These are phyloP conservation scores for Amanita jacksonii DNA, from an alignment of 768 basidiomycete genomes.

Conservation along the genomic window DNA sequence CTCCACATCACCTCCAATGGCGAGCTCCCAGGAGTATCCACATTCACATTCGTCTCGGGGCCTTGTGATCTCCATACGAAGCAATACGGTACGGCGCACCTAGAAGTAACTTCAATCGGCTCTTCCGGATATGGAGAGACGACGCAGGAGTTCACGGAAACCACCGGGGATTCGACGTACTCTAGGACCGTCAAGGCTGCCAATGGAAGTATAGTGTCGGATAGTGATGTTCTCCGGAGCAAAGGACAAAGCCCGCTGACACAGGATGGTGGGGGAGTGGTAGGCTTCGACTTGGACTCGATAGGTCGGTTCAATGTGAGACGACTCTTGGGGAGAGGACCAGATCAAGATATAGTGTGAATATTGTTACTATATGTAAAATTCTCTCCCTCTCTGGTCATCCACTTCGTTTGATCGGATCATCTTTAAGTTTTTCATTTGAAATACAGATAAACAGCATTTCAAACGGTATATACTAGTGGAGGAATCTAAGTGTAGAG, in stretches of 20 bases:
- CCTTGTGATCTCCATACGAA: background rate
- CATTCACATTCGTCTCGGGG: slow-evolving; percentile 2
- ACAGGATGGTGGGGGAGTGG: too few species aligned
- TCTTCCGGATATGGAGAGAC: slow-evolving; percentile 1
- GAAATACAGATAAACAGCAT: too few species aligned
- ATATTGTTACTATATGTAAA: too few species aligned
- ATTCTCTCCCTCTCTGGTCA: too few species aligned
- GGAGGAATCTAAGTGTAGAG: too few species aligned
- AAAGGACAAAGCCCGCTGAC: too few species aligned
- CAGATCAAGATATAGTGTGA: too few species aligned
- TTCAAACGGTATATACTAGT: too few species aligned
- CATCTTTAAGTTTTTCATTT: too few species aligned
- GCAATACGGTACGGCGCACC: background rate
- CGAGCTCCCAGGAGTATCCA: slow-evolving; percentile 1
- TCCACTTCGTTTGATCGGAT: too few species aligned
- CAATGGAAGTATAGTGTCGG: slow-evolving; percentile 1
- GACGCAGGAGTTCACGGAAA: background rate
- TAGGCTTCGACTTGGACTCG: background rate
- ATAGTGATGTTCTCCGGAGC: background rate
- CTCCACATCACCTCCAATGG: background rate
- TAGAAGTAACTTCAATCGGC: background rate
- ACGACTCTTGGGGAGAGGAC: slow-evolving; percentile 1
- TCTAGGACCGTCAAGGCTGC: background rate
- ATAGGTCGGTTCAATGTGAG: background rate
- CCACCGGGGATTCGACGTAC: slow-evolving; percentile 1